Evolutionary conservation across 495 filamentous ascomycete species (phyloP), one percentile per base, ranked within the genome.

Genomic region (Saxispiralis lemnorum): DNA sequence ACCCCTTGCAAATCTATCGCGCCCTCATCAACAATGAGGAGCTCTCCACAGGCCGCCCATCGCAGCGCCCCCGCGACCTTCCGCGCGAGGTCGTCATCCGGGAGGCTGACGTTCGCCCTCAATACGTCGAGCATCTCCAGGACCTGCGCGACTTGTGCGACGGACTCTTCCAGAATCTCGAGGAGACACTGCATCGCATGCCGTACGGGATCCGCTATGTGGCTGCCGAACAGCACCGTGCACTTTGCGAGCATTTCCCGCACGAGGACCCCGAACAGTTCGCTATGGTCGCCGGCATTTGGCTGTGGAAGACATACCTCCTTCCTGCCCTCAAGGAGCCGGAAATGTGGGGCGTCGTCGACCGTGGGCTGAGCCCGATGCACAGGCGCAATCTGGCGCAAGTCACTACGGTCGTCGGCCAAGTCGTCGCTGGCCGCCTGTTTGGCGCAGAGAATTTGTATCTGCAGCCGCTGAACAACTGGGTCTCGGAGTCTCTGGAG

Each of bases 11-110:
- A 52, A 99, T 99, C 39, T 95, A 99, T 62, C 74, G 83, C 18
- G 87, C 85, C 11, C 74, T 79, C 10, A 86, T 96, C 61, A 94
- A 93, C 59, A 89, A 96, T 52, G 89, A 99, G 60, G 87, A 99
- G 59, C 74, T 99, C 31, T 78, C 81, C 6, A 96, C 89, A 0
- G 89, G 89, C 18, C 78, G 75, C 51, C 72, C 81, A 31, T 93
- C 85, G 58, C 70, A 68, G 31, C 72, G 88, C 39, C 76, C 70
- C 18, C 75, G 82, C 7, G 81, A 92, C 49, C 75, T 99, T 37
- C 75, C 84, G 2, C 73, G 85, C 33, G 89, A 99, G 58, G 66
- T 92, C 47, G 89, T 89, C 17, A 96, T 99, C 58, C 75, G 82
- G 43, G 89, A 96, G 52, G 76, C 76, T 5, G 92, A 96, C 58